These are phyloP conservation scores for Pythium sp. DNA, from an alignment of 352 stramenopile species.

Conservation along the genomic window DNA sequence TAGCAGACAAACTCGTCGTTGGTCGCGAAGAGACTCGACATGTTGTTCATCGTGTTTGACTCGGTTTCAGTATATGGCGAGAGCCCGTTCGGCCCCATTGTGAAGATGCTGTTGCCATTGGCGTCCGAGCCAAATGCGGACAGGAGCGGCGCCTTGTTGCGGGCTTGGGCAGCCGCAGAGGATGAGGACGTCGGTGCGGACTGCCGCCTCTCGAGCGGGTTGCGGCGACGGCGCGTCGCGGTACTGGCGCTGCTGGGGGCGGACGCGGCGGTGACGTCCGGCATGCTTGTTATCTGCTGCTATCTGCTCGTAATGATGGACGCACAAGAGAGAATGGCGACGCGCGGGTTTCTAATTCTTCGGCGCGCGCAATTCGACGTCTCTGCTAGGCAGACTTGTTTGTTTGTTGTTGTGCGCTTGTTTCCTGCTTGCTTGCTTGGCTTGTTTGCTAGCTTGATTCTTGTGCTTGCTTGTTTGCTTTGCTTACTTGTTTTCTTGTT, in stretches of 20 bases:
- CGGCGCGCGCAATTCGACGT: neutral
- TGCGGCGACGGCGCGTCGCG: neutral
- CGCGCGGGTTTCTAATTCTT: neutral
- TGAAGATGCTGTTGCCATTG: neutral
- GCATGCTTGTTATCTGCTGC: neutral
- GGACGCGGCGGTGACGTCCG: neutral
- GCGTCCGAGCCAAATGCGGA: neutral
- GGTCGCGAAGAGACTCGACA: neutral
- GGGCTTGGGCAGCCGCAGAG: too few species aligned
- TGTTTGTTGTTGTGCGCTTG: neutral
- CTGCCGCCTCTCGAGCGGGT: constrained; percentile 13
- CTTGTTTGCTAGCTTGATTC: neutral
- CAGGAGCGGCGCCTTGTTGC: neutral
- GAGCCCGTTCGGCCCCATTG: neutral
- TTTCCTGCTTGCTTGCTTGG: neutral
- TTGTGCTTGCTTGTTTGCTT: neutral
- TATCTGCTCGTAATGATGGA: neutral
- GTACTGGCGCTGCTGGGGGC: neutral
- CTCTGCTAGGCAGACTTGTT: neutral
- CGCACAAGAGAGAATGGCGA: neutral
- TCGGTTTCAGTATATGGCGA: neutral
- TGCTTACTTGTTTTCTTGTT: neutral
- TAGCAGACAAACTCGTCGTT: constrained; percentile 72
- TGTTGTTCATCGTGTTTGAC: neutral
- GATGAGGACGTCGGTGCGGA: constrained; percentile 1